Conservation (phyloP, 768 basidiomycete genomes). For the Tricholoma flavovirens region DNA sequence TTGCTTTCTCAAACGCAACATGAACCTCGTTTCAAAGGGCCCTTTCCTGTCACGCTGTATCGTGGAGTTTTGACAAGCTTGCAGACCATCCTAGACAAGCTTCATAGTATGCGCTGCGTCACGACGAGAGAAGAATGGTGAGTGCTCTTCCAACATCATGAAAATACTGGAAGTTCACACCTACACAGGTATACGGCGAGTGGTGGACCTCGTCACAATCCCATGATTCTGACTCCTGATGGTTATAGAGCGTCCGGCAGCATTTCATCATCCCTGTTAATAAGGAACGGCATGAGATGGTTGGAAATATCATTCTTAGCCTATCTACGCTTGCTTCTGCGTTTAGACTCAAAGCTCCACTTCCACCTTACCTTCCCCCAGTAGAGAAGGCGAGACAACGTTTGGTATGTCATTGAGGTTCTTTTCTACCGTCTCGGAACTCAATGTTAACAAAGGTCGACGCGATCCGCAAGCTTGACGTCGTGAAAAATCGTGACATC, state of each 20-base stretch:
- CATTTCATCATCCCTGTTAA: constrained; percentile 94
- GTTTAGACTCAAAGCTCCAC: constrained; percentile 80
- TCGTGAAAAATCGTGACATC: constrained; percentile 79
- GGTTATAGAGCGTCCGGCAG: constrained; percentile 59
- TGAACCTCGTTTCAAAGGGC: constrained; percentile 93
- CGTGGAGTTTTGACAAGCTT: constrained; percentile 75
- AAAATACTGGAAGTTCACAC: constrained; percentile 2
- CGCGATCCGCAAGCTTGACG: constrained; percentile 78
- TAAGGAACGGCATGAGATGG: constrained; percentile 86
- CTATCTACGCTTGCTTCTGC: constrained; percentile 77
- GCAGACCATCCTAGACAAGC: constrained; percentile 79
- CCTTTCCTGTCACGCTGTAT: constrained; percentile 85
- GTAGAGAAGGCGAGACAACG: constrained; percentile 79
- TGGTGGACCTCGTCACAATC: constrained; percentile 2
- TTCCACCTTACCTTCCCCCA: constrained; percentile 96
- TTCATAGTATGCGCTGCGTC: constrained; percentile 97
- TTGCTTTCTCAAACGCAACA: constrained; percentile 86
- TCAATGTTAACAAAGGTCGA: constrained; percentile 47
- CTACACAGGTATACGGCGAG: constrained; percentile 64
- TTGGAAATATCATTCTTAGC: constrained; percentile 88
- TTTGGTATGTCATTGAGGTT: constrained; percentile 43
- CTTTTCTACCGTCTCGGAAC: background rate
- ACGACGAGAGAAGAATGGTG: constrained; percentile 93
- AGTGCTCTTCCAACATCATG: constrained; percentile 18
- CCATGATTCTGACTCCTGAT: background rate